These are phyloP conservation scores for Yarrowia sp. DNA, from an alignment of 805 yeast species.

Conservation along the genomic window DNA sequence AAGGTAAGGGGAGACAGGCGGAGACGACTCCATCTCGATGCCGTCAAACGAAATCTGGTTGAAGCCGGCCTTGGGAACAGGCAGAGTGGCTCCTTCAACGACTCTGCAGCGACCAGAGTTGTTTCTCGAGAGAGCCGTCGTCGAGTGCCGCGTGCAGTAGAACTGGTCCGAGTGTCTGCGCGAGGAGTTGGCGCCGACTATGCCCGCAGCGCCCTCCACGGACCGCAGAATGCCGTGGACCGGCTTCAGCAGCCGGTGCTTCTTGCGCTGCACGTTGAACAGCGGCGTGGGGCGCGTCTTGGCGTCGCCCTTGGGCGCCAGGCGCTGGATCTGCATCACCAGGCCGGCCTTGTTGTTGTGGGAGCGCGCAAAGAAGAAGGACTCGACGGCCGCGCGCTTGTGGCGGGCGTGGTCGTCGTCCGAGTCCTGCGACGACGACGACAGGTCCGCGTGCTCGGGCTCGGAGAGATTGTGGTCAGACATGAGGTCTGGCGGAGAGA, in stretches of 20 bases:
- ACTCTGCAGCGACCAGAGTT: neutral
- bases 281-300: conserved; percentile 10
- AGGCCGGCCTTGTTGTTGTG: conserved; percentile 11
- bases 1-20: neutral
- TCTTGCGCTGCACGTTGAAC: conserved; percentile 22
- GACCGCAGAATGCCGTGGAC: conserved; percentile 20
- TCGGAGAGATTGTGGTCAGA: neutral
- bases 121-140: neutral
- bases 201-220: conserved; percentile 19
- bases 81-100: conserved; percentile 3
- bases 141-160: conserved; percentile 12
- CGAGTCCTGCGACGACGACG: conserved; percentile 10
- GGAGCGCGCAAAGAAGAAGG: conserved; percentile 15
- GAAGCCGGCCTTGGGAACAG: neutral
- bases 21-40: conserved; percentile 10
- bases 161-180: conserved; percentile 17
- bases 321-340: conserved; percentile 20
- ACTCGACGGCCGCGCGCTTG: neutral
- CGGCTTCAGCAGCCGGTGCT: conserved; percentile 17
- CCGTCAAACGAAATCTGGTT: conserved; percentile 16
- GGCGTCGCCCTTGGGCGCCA: neutral
- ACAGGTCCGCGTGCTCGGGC: conserved; percentile 13
- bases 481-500: neutral
- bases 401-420: neutral
- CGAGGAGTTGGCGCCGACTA: conserved; percentile 16